phyloP scores from a whole-genome alignment of 225 moss, liverwort and hornwort genomes.

The Pleurozium schreberi region DNA sequence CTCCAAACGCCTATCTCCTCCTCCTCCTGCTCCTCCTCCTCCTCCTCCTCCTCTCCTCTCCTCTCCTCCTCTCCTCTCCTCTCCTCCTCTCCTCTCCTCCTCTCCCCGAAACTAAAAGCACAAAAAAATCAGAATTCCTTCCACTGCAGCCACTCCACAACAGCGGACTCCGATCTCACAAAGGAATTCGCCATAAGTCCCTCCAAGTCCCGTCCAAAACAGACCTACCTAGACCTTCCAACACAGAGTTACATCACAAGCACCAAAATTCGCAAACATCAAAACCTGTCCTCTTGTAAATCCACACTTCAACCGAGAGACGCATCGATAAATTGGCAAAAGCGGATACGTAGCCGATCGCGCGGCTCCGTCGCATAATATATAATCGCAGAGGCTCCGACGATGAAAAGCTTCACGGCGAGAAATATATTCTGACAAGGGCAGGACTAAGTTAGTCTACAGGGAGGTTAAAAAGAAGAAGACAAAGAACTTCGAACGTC shows the following conservation, averaged over 20 bases:
- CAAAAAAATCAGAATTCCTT: background rate
- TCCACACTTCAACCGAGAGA: background rate
- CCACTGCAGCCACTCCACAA: background rate
- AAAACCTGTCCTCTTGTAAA: background rate
- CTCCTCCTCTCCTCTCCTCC: background rate
- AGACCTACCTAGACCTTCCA: background rate
- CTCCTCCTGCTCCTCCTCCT: background rate
- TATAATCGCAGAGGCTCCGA: background rate
- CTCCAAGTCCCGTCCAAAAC: background rate
- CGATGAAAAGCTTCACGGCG: background rate
- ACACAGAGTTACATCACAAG: background rate
- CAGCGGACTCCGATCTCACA: background rate
- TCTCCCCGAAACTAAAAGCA: background rate
- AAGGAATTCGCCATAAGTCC: background rate
- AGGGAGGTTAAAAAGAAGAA: background rate
- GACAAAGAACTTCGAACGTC: too few relatives aligned
- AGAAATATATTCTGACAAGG: background rate
- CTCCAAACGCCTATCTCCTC: background rate
- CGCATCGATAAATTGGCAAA: background rate
- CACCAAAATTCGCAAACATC: background rate
- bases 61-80: background rate
- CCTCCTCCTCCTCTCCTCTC: background rate
- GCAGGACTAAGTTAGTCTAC: too few relatives aligned
- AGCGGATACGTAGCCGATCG: background rate
- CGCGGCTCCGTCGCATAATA: background rate